Conservation (phyloP, 2,329 filamentous ascomycete genomes). For the Calonectria fujianensis region DNA sequence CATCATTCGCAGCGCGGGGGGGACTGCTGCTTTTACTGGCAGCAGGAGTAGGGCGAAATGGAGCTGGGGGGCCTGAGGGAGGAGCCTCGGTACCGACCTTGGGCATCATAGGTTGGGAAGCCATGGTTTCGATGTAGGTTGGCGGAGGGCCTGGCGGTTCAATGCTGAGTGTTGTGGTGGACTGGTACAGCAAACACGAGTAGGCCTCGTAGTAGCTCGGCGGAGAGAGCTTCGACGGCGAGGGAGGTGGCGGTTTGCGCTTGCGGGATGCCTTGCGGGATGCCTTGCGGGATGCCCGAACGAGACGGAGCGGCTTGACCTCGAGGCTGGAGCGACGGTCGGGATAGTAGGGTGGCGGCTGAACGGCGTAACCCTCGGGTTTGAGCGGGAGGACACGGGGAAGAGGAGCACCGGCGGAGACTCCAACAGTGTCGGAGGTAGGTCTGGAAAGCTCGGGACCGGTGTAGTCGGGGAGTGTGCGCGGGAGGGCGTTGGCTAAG, state of each 20-base stretch:
- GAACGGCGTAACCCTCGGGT: conserved; percentile 43
- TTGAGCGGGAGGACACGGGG: conserved; percentile 48
- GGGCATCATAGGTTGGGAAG: conserved; percentile 44
- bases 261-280: conserved; percentile 45
- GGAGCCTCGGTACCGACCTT: conserved; percentile 45
- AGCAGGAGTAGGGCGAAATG: conserved; percentile 29
- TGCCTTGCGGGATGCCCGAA: conserved; percentile 45
- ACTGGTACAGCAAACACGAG: conserved; percentile 42
- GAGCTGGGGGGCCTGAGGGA: conserved; percentile 29
- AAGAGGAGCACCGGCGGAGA: conserved; percentile 44
- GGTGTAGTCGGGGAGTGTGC: conserved; percentile 44
- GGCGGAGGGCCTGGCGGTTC: conserved; percentile 44
- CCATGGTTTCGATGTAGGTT: conserved; percentile 45
- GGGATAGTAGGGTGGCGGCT: conserved; percentile 47
- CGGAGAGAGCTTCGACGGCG: conserved; percentile 30
- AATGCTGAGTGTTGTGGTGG: conserved; percentile 44
- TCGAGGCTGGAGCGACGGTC: conserved; percentile 41
- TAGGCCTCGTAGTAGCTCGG: conserved; percentile 47
- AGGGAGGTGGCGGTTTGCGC: conserved; percentile 21
- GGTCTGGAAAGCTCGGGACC: conserved; percentile 40
- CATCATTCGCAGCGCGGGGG: conserved; percentile 41
- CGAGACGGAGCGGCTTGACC: conserved; percentile 48
- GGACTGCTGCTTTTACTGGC: conserved; percentile 37
- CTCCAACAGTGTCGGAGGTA: conserved; percentile 37
- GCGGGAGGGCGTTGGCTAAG: conserved; percentile 26